Evolutionary conservation across 176 grass and related monocot genomes (phyloP), one percentile per base, ranked within the genome.

Genomic region (Chrysopogon serrulatus): DNA sequence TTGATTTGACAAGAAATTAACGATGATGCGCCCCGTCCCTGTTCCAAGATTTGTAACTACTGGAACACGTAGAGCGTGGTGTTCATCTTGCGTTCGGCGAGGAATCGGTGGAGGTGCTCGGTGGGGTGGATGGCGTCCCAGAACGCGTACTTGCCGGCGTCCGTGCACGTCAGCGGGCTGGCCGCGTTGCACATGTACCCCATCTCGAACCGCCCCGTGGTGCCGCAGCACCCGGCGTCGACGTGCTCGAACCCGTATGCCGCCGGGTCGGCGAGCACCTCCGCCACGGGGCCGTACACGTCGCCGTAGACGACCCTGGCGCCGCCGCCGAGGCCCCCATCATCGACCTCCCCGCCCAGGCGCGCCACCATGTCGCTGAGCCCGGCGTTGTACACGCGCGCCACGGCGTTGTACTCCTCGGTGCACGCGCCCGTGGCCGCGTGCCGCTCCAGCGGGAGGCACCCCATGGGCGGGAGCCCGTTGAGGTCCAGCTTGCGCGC

Each of bases 401-500:
- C 87, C 42, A 90, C 82, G 33, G 11, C 31, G 78, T 95, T 95
- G 74, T 88, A 88, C 39, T 92, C 85, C 40, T 92, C 90, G 30
- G 82, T 87, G 87, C 93, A 95, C 21, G 86, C 82, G 17, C 60
- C 32, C 8, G 75, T 47, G 65, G 44, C 60, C 1, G 8, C 32
- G 64, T 9, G 64, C 56, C 94, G 90, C 74, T 97, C 88, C 70
- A 94, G 43, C 43, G 94, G 94, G 47, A 97, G 54, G 74, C 94
- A 97, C 4, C 94, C 94, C 85, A 97, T 92, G 5, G 94, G 91
- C 45, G 94, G 91, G 75, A 97, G 36, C 2, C 94, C 94, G 63
- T 78, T 71, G 10, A 97, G 37, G 65, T 77, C 87, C 0, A 97
- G 19, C 81, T 90, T 94, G 57, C 87, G 82, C 32, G 94, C 94